Evolutionary conservation across 306 rosid species (phyloP).

Genomic region (Amphicarpaea edgeworthii): DNA sequence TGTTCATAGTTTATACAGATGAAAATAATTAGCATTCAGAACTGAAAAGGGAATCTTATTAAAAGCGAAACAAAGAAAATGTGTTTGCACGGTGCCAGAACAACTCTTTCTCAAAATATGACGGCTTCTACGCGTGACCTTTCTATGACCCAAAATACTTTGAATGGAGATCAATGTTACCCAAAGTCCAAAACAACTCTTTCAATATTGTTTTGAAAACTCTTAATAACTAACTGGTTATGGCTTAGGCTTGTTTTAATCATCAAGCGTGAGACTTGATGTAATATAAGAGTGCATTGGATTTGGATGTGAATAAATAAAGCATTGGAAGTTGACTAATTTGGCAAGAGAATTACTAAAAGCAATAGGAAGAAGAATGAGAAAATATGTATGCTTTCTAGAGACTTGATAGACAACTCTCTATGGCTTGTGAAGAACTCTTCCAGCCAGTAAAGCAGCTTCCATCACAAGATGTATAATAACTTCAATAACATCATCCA

Average conservation of each 20-base stretch:
- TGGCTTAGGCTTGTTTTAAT: too few relatives aligned
- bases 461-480: constrained; percentile 78
- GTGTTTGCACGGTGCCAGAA: neutral
- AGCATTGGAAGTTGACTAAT: constrained; percentile 30
- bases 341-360: constrained; percentile 31
- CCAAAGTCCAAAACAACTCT: neutral
- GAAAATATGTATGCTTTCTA: neutral
- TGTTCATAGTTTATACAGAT: constrained; percentile 4
- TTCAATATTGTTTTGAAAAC: neutral
- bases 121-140: too few relatives aligned
- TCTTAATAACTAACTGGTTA: neutral
- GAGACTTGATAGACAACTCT: constrained; percentile 16
- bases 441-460: constrained; percentile 92
- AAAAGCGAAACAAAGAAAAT: neutral
- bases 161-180: neutral
- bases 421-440: constrained; percentile 80
- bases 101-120: too few relatives aligned
- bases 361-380: constrained; percentile 28
- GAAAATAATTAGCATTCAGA: constrained; percentile 10
- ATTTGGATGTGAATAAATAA: constrained; percentile 33
- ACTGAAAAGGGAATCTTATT: neutral
- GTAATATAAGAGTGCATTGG: neutral
- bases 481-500: constrained; percentile 69
- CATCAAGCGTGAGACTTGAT: neutral
- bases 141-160: neutral